Evolutionary conservation across 228 moss, liverwort and hornwort genomes (phyloP), one percentile per base, ranked within the genome.

Genomic region (Sphagnum fallax): DNA sequence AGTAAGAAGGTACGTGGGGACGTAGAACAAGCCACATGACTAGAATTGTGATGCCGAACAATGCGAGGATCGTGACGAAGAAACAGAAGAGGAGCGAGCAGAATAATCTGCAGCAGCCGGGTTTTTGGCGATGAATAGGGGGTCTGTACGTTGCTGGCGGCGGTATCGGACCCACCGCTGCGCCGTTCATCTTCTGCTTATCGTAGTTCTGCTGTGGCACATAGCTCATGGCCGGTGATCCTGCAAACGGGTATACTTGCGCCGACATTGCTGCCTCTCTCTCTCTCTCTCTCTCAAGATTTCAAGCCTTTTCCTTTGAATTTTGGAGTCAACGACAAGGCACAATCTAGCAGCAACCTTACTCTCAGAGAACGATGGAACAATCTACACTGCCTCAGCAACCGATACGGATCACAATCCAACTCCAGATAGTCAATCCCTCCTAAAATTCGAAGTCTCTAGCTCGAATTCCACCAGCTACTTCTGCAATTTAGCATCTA

Each of bases 11-110:
- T 62, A 50, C 60, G 13, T 67, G 49, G 4, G 86, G 86, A 5
- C 72, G 80, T 5, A 86, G 67, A 12, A 80, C 73, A 10, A 80
- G 73, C 73, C 72, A 86, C 53, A 86, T 61, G 0, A 86, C 65
- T 47, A 80, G 64, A 10, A 52, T 51, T 1, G 66, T 48, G 51
- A 80, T 47, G 49, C 80, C 80, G 4, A 80, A 4, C 49, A 77
- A 10, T 61, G 80, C 5, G 5, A 72, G 14, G 1, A 78, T 13
- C 4, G 65, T 16, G 4, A 73, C 16, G 16, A 82, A 48, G 6
- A 74, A 6, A 18, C 68, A 70, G 58, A 70, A 78, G 16, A 82
- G 50, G 6, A 74, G 6, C 18, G 70, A 70, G 58, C 73, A 78
- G 9, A 66, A 2, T 6, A 64, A 75, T 62, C 69, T 32, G 51